Base-by-base conservation (phyloP, 345 rosid species). In the Gossypium herbaceum region DNA sequence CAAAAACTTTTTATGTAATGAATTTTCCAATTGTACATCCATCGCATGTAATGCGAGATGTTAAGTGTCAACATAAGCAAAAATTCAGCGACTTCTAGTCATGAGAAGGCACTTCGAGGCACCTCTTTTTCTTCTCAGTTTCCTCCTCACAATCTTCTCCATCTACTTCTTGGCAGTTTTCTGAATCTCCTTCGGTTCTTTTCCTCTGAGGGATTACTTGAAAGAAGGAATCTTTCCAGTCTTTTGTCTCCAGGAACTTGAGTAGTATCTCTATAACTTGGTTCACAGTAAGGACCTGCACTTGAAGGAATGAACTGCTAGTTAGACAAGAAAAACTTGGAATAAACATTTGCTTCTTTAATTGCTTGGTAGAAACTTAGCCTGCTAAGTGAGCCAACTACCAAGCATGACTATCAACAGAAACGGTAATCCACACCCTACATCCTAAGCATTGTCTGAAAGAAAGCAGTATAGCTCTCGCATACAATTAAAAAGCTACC, bases 201-300 rank as follows among this genome's bases (percentile, higher is more conserved):
- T 92, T 94, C 88, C 98, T 88, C 81, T 82, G 94, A 73, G 99
- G 97, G 76, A 95, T 93, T 56, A 91, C 98, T 64, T 90, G 86
- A 78, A 91, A 93, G 87, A 95, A 95, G 3, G 98, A 87, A 57
- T 81, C 80, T 84, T 88, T 90, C 98, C 97, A 92, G 79, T 92
- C 94, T 81, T 72, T 84, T 7, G 93, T 91, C 84, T 93, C 98
- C 83, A 88, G 69, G 82, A 81, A 95, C 86, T 87, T 86, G 4
- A 93, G 90, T 39, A 92, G 91, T 75, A 95, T 93, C 91, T 95
- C 98, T 52, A 90, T 62, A 72, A 94, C 98, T 84, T 94, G 98
- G 82, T 94, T 94, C 75, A 94, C 97, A 29, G 98, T 93, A 29
- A 95, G 97, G 41, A 95, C 94, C 98, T 95, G 86, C 77, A 79